Evolutionary conservation across 1,139 yeast species (phyloP).

Genomic region (Geotrichum klebahnii): DNA sequence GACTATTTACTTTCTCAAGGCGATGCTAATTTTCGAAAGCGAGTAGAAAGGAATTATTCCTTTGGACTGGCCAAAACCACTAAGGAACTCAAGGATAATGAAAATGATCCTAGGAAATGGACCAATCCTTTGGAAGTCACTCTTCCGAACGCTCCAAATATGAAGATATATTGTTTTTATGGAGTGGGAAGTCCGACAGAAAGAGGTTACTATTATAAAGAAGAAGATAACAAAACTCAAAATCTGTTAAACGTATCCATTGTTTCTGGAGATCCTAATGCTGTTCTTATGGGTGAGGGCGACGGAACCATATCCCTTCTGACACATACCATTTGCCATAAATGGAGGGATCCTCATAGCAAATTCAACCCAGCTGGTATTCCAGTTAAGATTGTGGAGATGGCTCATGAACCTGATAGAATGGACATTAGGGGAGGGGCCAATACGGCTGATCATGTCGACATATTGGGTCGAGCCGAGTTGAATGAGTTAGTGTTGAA

Average conservation of each 20-base stretch:
- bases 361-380: slow-evolving; percentile 78
- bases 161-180: slow-evolving; percentile 84
- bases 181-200: slow-evolving; percentile 97
- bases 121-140: slow-evolving; percentile 86
- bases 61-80: slow-evolving; percentile 65
- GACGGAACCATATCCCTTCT: slow-evolving; percentile 90
- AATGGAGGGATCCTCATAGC: slow-evolving; percentile 71
- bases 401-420: slow-evolving; percentile 86
- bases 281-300: slow-evolving; percentile 84
- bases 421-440: slow-evolving; percentile 97
- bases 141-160: slow-evolving; percentile 87
- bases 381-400: slow-evolving; percentile 76
- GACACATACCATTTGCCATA: slow-evolving; percentile 76
- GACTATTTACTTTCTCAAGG: slow-evolving; percentile 60
- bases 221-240: slow-evolving; percentile 47
- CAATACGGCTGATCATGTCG: slow-evolving; percentile 96
- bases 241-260: slow-evolving; percentile 64
- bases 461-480: slow-evolving; percentile 88
- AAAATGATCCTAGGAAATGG: slow-evolving; percentile 76
- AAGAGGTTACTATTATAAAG: slow-evolving; percentile 80
- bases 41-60: slow-evolving; percentile 69
- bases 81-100: slow-evolving; percentile 58
- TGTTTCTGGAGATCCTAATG: slow-evolving; percentile 51
- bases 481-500: slow-evolving; percentile 76
- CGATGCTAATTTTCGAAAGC: slow-evolving; percentile 68